Evolutionary conservation across 768 basidiomycete genomes (phyloP).

Genomic region (Aureoboletus auriporus): DNA sequence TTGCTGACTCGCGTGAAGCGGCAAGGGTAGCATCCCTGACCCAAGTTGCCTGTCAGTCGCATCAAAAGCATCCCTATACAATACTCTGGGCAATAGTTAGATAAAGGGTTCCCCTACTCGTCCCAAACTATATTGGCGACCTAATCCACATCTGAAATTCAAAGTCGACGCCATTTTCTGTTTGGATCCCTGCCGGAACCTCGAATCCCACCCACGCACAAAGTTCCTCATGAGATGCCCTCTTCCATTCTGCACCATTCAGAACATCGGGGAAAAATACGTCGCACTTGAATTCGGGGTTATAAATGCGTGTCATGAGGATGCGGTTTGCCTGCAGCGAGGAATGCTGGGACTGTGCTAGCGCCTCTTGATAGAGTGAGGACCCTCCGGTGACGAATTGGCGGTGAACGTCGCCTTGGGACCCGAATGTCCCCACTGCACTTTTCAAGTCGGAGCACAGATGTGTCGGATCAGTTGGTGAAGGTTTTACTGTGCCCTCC

Average conservation of each 20-base stretch:
- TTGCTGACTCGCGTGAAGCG: slow-evolving; percentile 41
- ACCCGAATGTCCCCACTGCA: slow-evolving; percentile 14
- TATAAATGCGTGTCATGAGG: slow-evolving; percentile 79
- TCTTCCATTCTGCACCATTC: slow-evolving; percentile 47
- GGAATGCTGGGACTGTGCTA: slow-evolving; percentile 32
- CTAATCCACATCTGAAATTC: slow-evolving; percentile 96
- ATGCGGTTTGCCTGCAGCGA: slow-evolving; percentile 66
- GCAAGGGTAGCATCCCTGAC: slow-evolving; percentile 48
- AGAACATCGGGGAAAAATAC: slow-evolving; percentile 79
- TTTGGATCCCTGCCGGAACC: slow-evolving; percentile 69
- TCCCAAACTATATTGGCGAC: slow-evolving; percentile 10
- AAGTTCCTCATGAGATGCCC: slow-evolving; percentile 59
- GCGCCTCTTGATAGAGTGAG: slow-evolving; percentile 69
- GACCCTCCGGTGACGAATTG: slow-evolving; percentile 93
- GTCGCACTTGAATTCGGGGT: slow-evolving; percentile 82
- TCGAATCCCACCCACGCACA: slow-evolving; percentile 76
- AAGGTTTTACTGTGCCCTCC: neutral
- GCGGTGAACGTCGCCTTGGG: slow-evolving; percentile 40
- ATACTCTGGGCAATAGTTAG: neutral
- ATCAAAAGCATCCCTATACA: too few relatives aligned
- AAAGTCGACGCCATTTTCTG: slow-evolving; percentile 81
- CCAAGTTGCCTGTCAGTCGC: too few relatives aligned
- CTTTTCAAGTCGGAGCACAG: slow-evolving; percentile 20
- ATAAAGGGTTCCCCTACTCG: neutral
- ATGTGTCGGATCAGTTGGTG: slow-evolving; percentile 24